A percentile compares a stretch with the other conserved stretches of the same genome.
Conservation (phyloP, 2,329 filamentous ascomycete species). For the Stromatinia cepivora region DNA sequence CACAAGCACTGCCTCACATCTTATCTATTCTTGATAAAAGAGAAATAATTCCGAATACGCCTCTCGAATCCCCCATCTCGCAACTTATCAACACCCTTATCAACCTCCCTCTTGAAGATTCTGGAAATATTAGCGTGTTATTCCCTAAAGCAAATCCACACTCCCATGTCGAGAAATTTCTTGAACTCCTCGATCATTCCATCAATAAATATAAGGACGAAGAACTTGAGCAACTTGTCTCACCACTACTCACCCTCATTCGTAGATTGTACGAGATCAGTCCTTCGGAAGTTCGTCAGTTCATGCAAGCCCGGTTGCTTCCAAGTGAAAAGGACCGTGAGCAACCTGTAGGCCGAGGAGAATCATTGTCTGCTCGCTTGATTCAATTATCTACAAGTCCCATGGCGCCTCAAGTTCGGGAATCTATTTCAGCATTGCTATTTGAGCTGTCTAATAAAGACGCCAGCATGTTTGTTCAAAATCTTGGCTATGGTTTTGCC, state of each 20-base stretch:
- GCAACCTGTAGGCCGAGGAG: constrained; percentile 72
- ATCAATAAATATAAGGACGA: constrained; percentile 62
- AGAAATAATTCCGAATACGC: constrained; percentile 58
- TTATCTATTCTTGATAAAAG: constrained; percentile 66
- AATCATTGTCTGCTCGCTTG: constrained; percentile 72
- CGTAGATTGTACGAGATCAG: constrained; percentile 70
- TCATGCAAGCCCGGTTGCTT: constrained; percentile 67
- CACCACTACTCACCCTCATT: constrained; percentile 74
- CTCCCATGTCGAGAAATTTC: constrained; percentile 62
- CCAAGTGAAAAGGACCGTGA: constrained; percentile 76
- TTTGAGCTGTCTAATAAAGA: constrained; percentile 86
- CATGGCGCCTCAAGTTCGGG: constrained; percentile 67
- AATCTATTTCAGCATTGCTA: constrained; percentile 73
- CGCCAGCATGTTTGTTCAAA: constrained; percentile 76
- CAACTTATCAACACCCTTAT: constrained; percentile 78
- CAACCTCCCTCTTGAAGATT: constrained; percentile 68
- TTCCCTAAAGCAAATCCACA: constrained; percentile 66
- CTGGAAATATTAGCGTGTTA: constrained; percentile 50
- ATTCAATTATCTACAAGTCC: constrained; percentile 77
- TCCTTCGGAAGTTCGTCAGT: constrained; percentile 59
- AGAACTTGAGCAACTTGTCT: constrained; percentile 70
- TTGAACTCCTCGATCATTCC: constrained; percentile 68
- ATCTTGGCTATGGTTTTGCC: constrained; percentile 93
- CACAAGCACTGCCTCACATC: constrained; percentile 66
- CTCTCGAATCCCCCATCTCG: constrained; percentile 71